Conservation (phyloP, 2,329 filamentous ascomycete species). For the Eutypa lata region DNA sequence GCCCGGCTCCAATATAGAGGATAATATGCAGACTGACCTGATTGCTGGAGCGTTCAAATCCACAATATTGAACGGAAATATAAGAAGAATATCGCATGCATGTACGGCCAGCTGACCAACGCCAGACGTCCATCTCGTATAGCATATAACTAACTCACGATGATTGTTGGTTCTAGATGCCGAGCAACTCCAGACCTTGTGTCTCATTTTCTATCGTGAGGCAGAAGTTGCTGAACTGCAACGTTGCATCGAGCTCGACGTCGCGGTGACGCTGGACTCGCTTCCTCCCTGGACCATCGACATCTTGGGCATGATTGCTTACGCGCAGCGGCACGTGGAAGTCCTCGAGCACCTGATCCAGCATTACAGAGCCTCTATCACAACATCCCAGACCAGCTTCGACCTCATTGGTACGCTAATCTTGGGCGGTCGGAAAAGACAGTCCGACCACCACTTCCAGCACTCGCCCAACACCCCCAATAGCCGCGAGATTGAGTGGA, state of each 20-base stretch:
- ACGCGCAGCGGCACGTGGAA: constrained; percentile 5
- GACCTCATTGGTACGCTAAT: no score
- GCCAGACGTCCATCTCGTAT: not conserved
- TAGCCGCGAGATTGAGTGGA: no score
- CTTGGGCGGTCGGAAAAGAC: no score
- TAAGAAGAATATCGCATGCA: constrained; percentile 6
- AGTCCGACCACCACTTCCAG: no score
- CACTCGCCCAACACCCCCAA: no score
- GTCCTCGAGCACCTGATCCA: constrained; percentile 4
- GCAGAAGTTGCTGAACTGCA: constrained; percentile 20
- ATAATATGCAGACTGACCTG: no score
- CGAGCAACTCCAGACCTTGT: constrained; percentile 7
- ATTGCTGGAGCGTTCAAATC: no score
- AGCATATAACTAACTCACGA: constrained; percentile 1
- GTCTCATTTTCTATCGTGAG: constrained; percentile 7
- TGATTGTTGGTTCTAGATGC: constrained; percentile 4
- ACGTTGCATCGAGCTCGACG: constrained; percentile 14
- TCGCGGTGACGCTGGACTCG: constrained; percentile 4
- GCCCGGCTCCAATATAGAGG: no score
- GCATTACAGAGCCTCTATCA: constrained; percentile 2
- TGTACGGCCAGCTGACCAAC: constrained; percentile 1
- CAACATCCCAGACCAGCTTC: no score
- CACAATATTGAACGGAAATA: constrained; percentile 4
- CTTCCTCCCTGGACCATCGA: constrained; percentile 4
- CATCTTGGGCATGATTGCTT: constrained; percentile 6